Evolutionary conservation across 495 filamentous ascomycete genomes (phyloP), one percentile per base, ranked within the genome.

Genomic region (Symbiotaphrina buchneri): DNA sequence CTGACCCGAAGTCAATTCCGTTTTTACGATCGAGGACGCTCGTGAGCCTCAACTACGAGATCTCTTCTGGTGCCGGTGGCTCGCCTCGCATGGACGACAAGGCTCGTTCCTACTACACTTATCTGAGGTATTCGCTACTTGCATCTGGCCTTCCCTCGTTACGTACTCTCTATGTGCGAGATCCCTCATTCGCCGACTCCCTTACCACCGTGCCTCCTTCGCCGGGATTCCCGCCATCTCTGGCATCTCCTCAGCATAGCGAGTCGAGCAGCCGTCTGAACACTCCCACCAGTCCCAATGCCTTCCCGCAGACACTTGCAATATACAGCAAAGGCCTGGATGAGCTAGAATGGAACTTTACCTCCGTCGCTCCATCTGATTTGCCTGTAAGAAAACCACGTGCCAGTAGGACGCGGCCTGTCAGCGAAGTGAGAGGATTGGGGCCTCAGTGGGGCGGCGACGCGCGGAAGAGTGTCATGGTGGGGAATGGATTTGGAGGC

Each of bases 271-370:
- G n/a, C n/a, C n/a, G n/a, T n/a, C n/a, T n/a, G n/a, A n/a, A n/a
- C n/a, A n/a, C n/a, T n/a, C n/a, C n/a, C n/a, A n/a, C n/a, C n/a
- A n/a, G n/a, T n/a, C n/a, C n/a, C n/a, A n/a, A 45, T 28, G 60
- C 47, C 39, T 75, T 62, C 44, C 55, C 37, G 13, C 70, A 76
- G 36, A 65, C 66, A 5, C 60, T 93, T 18, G 68, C 77, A 41
- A 68, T 93, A 17, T 91, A 83, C 48, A 80, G 68, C 47, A 93
- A 91, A 52, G 75, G 78, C 17, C 59, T 81, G 13, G 72, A 83
- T 37, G 80, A 83, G 41, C 55, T 80, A 14, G 79, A 84, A 39
- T 93, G 83, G 83, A 74, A 76, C 38, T 75, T 83, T 45, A 74
- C 68, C 0, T 52, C 59, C 5, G 58, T 71, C 37, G 51, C 59